Percentiles rank a stretch among this genome's conserved stretches.
These are phyloP conservation scores for Cryptosporidium ubiquitum DNA, from an alignment of 169 alveolate genomes.

Conservation along the genomic window DNA sequence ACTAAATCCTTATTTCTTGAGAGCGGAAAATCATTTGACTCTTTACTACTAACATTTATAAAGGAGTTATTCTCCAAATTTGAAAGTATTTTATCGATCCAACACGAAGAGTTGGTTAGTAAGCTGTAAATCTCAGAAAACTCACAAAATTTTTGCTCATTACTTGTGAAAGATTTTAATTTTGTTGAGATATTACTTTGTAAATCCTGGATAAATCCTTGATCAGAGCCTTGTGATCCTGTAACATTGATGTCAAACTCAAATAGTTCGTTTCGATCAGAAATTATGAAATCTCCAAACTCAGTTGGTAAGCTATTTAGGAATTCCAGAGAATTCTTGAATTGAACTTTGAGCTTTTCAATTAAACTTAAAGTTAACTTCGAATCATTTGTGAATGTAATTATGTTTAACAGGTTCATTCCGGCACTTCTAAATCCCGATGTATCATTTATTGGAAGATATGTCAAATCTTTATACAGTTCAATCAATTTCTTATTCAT, in stretches of 20 bases:
- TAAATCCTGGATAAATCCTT: neutral
- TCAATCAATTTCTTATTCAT: neutral
- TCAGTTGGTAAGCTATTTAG: neutral
- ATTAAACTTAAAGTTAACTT: neutral
- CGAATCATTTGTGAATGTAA: neutral
- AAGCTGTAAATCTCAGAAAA: conserved; percentile 31
- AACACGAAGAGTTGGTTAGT: neutral
- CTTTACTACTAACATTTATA: neutral
- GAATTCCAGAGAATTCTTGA: conserved; percentile 27
- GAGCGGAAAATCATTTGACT: neutral
- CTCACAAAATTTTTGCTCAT: neutral
- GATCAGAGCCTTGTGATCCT: neutral
- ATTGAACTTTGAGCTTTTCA: neutral
- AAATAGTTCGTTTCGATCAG: conserved; percentile 12
- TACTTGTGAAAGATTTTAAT: neutral
- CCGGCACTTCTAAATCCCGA: conserved; percentile 60
- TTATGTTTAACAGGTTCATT: neutral
- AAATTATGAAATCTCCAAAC: conserved; percentile 32
- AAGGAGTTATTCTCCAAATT: neutral
- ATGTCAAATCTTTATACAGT: conserved; percentile 10
- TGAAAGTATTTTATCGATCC: neutral
- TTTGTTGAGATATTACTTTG: neutral
- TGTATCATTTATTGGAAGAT: conserved; percentile 30
- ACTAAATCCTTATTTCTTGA: neutral
- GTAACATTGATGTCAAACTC: neutral